Conservation (phyloP, 2,329 filamentous ascomycete species). For the Penicillium nordicum region DNA sequence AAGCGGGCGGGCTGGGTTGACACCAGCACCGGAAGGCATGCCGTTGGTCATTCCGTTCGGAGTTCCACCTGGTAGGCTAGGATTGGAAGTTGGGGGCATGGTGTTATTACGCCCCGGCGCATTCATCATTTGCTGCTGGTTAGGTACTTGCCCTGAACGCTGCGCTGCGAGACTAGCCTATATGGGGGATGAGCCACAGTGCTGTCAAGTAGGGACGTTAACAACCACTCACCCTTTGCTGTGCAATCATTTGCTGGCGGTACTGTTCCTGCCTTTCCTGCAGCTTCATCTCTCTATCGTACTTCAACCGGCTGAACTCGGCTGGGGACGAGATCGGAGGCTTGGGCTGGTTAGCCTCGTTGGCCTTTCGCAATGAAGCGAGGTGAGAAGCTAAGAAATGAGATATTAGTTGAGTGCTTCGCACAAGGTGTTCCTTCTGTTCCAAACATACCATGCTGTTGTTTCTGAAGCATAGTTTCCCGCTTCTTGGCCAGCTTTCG, state of each 20-base stretch:
- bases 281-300: slow-evolving; percentile 74
- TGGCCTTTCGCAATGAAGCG: slow-evolving; percentile 76
- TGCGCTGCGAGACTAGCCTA: slow-evolving; percentile 44
- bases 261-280: slow-evolving; percentile 57
- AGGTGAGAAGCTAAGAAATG: slow-evolving; percentile 56
- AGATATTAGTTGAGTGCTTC: slow-evolving; percentile 14
- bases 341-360: slow-evolving; percentile 62
- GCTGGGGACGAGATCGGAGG: slow-evolving; percentile 69
- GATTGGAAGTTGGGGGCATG: slow-evolving; percentile 35
- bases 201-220: not conserved
- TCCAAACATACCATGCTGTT: slow-evolving; percentile 64
- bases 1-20: slow-evolving; percentile 40
- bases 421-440: not conserved
- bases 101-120: slow-evolving; percentile 39
- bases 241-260: slow-evolving; percentile 61
- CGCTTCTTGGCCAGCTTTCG: slow-evolving; percentile 92
- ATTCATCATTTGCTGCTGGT: slow-evolving; percentile 39
- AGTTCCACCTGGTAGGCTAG: slow-evolving; percentile 38
- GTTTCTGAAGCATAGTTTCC: slow-evolving; percentile 79
- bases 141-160: slow-evolving; percentile 42
- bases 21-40: slow-evolving; percentile 37
- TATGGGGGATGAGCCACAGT: slow-evolving; percentile 12
- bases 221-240: slow-evolving; percentile 46
- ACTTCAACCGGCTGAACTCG: slow-evolving; percentile 85
- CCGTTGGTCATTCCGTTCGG: slow-evolving; percentile 48